A percentile compares a stretch with the other conserved stretches of the same genome.
Conservation (phyloP, 352 stramenopile genomes). For the Globisporangium nodosum region DNA sequence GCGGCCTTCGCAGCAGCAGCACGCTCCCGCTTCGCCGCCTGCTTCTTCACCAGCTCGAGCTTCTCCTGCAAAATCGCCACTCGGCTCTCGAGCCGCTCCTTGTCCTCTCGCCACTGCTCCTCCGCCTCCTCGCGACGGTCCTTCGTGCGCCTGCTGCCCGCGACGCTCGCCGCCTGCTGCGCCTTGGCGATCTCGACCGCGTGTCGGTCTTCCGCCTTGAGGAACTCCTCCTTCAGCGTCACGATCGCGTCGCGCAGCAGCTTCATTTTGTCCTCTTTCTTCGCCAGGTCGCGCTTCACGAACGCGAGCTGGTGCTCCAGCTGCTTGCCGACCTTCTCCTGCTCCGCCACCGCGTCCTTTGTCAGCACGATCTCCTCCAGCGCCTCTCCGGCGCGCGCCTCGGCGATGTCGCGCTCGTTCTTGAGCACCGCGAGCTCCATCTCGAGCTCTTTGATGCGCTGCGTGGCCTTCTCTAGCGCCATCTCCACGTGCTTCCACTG, state of each 20-base stretch:
- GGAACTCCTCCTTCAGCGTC: constrained; percentile 85
- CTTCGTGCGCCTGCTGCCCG: constrained; percentile 11
- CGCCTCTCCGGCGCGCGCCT: constrained; percentile 72
- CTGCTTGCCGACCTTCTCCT: constrained; percentile 32
- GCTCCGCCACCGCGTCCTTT: constrained; percentile 30
- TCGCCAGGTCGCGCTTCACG: constrained; percentile 32
- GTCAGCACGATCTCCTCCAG: constrained; percentile 77
- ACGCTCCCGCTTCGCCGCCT: constrained; percentile 12
- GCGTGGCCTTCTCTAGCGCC: constrained; percentile 34
- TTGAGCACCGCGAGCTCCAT: constrained; percentile 37
- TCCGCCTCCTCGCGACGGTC: constrained; percentile 21
- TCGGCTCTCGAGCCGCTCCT: constrained; percentile 42
- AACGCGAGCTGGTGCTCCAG: constrained; percentile 42
- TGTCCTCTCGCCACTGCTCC: constrained; percentile 39
- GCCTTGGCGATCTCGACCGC: constrained; percentile 64
- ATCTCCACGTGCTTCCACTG: constrained; percentile 75
- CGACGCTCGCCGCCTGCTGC: constrained; percentile 30
- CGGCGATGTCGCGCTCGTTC: constrained; percentile 66
- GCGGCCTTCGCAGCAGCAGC: constrained; percentile 15
- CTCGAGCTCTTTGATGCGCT: constrained; percentile 58
- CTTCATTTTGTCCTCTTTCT: constrained; percentile 63
- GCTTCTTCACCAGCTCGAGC: constrained; percentile 26
- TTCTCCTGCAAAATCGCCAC: constrained; percentile 69
- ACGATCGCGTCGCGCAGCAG: constrained; percentile 75
- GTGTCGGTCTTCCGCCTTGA: constrained; percentile 78